Conservation (phyloP, 2,329 filamentous ascomycete species). For the Hypoxylon rubiginosum region DNA sequence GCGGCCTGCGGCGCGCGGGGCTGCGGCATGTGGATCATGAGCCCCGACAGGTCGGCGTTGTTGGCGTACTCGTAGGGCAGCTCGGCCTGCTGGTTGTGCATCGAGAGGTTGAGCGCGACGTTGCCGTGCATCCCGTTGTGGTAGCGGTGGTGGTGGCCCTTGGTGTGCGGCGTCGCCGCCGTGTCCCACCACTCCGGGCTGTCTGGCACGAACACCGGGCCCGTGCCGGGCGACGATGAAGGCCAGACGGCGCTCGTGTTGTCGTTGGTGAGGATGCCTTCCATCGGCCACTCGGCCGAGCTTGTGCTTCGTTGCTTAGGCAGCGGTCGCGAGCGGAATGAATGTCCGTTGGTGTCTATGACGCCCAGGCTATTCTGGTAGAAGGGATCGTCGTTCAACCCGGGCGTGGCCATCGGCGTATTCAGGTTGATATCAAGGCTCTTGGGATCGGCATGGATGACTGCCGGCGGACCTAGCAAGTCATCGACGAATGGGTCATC, state of each 20-base stretch:
- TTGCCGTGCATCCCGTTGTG: conserved; percentile 34
- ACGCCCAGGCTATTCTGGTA: conserved; percentile 34
- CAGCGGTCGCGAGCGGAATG: conserved; percentile 24
- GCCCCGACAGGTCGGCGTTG: conserved; percentile 54
- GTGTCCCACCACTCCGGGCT: conserved; percentile 48
- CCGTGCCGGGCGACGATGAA: conserved; percentile 24
- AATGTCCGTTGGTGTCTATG: conserved; percentile 28
- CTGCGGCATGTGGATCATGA: conserved; percentile 69
- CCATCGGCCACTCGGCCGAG: conserved; percentile 52
- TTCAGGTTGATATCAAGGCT: conserved; percentile 16
- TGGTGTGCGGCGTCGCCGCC: conserved; percentile 15
- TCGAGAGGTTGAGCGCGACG: conserved; percentile 56
- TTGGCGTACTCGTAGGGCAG: conserved; percentile 57
- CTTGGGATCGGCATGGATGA: conserved; percentile 25
- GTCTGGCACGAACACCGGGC: conserved; percentile 37
- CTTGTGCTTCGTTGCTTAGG: conserved; percentile 44
- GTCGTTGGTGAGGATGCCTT: conserved; percentile 47
- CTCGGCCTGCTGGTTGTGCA: conserved; percentile 58
- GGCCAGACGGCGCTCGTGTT: conserved; percentile 30
- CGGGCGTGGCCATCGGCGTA: conserved; percentile 48
- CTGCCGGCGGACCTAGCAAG: conserved; percentile 31
- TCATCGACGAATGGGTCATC: conserved; percentile 51
- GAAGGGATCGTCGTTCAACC: conserved; percentile 41
- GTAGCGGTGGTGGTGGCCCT: conserved; percentile 10
- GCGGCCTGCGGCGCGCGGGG: conserved; percentile 56